phyloP scores from a whole-genome alignment of 164 flowering plant genomes.

The Vitis riparia region DNA sequence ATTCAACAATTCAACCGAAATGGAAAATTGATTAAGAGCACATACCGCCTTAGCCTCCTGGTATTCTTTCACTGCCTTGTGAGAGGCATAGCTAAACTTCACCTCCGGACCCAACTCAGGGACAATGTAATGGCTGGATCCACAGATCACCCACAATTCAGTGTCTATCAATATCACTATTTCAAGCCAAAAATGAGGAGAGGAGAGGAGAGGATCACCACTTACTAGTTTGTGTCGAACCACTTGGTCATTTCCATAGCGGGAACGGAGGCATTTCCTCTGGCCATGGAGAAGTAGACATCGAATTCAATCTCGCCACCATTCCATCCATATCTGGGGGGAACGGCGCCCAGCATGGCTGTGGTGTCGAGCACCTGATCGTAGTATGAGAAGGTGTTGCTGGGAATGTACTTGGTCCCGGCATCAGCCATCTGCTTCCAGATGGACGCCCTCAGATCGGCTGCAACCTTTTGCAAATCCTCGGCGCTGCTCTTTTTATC shows the following conservation, averaged over 20 bases:
- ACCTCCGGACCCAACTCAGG: slow-evolving; percentile 60
- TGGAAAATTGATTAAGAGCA: neutral
- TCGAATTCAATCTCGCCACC: slow-evolving; percentile 82
- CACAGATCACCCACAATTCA: neutral
- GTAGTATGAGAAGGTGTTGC: slow-evolving; percentile 74
- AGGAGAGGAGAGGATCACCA: slow-evolving; percentile 1
- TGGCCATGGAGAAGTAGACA: slow-evolving; percentile 74
- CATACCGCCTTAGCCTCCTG: slow-evolving; percentile 66
- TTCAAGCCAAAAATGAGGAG: neutral
- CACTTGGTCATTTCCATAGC: slow-evolving; percentile 95
- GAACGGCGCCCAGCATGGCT: slow-evolving; percentile 79
- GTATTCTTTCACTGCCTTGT: slow-evolving; percentile 57
- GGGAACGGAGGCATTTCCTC: slow-evolving; percentile 75
- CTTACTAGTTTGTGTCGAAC: slow-evolving; percentile 91
- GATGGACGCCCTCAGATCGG: slow-evolving; percentile 66
- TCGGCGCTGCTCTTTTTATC: slow-evolving; percentile 70
- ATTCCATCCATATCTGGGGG: slow-evolving; percentile 61
- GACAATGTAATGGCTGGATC: slow-evolving; percentile 57
- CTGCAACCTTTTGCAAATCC: slow-evolving; percentile 62
- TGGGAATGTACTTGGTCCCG: slow-evolving; percentile 73
- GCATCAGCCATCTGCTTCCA: slow-evolving; percentile 80
- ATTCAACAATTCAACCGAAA: too few relatives aligned
- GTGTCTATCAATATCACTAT: neutral
- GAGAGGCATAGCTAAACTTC: slow-evolving; percentile 54
- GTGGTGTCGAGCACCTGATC: slow-evolving; percentile 77